Percentiles rank a stretch among this genome's conserved stretches.
phyloP scores from a whole-genome alignment of 2,329 filamentous ascomycete genomes.

The Clonostachys rhizophaga region DNA sequence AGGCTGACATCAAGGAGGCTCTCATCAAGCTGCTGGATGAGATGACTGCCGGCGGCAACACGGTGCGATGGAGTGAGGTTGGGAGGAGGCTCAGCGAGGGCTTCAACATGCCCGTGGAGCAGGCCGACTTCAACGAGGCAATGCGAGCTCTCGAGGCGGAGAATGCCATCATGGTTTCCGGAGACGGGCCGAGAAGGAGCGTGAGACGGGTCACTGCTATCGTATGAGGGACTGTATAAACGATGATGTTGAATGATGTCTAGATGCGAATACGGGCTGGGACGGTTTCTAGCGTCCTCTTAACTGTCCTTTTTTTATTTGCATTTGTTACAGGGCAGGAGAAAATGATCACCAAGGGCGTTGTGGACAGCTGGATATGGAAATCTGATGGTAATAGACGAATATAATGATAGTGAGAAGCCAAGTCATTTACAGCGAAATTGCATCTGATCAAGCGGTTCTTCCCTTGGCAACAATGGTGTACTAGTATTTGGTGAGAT shows the following conservation, averaged over 20 bases:
- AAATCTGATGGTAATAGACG: neutral
- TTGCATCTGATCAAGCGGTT: no score
- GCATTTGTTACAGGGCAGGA: no score
- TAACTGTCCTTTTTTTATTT: no score
- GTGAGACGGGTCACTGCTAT: slow-evolving; percentile 68
- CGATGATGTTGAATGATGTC: no score
- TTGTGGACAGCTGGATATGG: no score
- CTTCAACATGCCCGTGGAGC: slow-evolving; percentile 67
- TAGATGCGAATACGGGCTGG: no score
- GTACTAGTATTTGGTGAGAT: no score
- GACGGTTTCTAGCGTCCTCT: no score
- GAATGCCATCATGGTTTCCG: slow-evolving; percentile 72
- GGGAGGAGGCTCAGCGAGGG: slow-evolving; percentile 68
- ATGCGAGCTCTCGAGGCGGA: slow-evolving; percentile 79
- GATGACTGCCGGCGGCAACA: slow-evolving; percentile 62
- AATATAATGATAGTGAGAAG: neutral
- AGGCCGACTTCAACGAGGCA: slow-evolving; percentile 76
- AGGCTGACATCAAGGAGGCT: slow-evolving; percentile 79
- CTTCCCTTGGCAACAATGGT: no score
- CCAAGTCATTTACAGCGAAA: no score
- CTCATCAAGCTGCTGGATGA: slow-evolving; percentile 76
- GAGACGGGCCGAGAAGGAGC: slow-evolving; percentile 78
- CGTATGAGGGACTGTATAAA: slow-evolving; percentile 12
- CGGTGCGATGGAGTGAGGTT: slow-evolving; percentile 75
- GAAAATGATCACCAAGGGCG: no score